Evolutionary conservation across 2,329 filamentous ascomycete species (phyloP).

Genomic region (Coniochaeta sp.): DNA sequence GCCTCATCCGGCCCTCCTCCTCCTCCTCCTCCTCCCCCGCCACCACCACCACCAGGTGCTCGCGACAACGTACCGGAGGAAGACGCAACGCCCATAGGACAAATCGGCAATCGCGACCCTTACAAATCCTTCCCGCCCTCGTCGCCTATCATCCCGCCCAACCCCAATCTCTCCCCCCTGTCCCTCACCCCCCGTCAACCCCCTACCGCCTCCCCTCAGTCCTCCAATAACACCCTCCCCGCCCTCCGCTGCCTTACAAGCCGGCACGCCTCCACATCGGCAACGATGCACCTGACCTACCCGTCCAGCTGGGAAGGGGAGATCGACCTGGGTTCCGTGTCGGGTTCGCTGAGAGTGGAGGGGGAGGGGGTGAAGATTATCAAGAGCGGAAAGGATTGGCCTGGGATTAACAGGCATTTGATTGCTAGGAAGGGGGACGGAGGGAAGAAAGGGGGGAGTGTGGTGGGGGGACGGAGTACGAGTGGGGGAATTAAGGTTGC

Average conservation of each 20-base stretch:
- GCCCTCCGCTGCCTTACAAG: conserved; percentile 29
- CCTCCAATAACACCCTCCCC: background rate
- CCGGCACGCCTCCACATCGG: conserved; percentile 37
- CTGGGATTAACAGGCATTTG: conserved; percentile 22
- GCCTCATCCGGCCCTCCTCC: too few species aligned
- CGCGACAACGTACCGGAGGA: background rate
- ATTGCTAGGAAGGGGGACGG: conserved; percentile 38
- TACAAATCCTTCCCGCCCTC: conserved; percentile 13
- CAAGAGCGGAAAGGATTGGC: conserved; percentile 21
- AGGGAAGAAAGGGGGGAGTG: conserved; percentile 3
- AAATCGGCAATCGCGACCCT: conserved; percentile 11
- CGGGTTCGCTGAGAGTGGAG: conserved; percentile 29
- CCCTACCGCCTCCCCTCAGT: background rate
- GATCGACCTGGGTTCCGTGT: conserved; percentile 30
- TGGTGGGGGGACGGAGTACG: background rate
- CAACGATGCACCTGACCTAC: conserved; percentile 33
- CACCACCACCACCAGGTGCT: background rate
- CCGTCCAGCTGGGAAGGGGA: conserved; percentile 43
- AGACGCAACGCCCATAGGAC: background rate
- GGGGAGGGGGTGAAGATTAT: conserved; percentile 37
- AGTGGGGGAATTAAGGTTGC: background rate
- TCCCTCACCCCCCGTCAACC: background rate
- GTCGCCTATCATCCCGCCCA: background rate
- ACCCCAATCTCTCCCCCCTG: too few species aligned
- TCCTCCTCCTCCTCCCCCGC: background rate